Percentiles rank a stretch among this genome's conserved stretches.
phyloP scores from a whole-genome alignment of 1,139 yeast species.

The Yamadazyma conglobata region DNA sequence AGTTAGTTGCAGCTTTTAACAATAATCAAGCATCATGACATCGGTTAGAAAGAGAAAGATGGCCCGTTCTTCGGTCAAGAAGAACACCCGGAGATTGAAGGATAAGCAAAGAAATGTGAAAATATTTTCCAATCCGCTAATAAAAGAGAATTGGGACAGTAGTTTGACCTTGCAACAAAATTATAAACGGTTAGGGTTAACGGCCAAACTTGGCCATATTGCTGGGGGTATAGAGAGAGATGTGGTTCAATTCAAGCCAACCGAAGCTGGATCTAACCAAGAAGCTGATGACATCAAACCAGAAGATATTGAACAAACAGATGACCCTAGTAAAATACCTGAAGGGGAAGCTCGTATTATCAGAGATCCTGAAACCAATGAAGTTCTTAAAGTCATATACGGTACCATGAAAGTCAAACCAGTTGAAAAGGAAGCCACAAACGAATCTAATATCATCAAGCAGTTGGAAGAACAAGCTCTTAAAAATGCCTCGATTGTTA shows the following conservation, averaged over 20 bases:
- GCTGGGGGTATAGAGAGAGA: constrained; percentile 68
- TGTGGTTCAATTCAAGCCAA: constrained; percentile 18
- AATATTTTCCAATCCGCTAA: constrained; percentile 70
- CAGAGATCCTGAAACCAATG: constrained; percentile 66
- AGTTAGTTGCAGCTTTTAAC: too few species aligned
- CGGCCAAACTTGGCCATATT: constrained; percentile 58
- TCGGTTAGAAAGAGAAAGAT: constrained; percentile 87
- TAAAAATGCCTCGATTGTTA: constrained; percentile 42
- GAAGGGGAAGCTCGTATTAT: constrained; percentile 82
- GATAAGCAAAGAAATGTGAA: constrained; percentile 65
- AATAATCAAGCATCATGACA: constrained; percentile 44
- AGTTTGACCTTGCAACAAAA: constrained; percentile 79
- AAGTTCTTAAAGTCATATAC: constrained; percentile 65
- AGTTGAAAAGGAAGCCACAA: constrained; percentile 17
- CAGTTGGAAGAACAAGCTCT: constrained; percentile 68
- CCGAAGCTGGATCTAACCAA: constrained; percentile 20
- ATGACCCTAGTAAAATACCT: constrained; percentile 57
- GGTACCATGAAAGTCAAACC: constrained; percentile 50
- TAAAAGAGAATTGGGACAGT: constrained; percentile 89
- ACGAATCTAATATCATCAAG: constrained; percentile 52
- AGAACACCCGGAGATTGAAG: constrained; percentile 64
- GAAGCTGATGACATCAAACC: constrained; percentile 27
- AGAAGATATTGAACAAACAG: constrained; percentile 39
- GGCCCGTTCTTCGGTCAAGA: constrained; percentile 66
- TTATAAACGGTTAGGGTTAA: constrained; percentile 71